These are phyloP conservation scores for Vitis rupestris DNA, from an alignment of 164 flowering plant genomes.

Conservation along the genomic window DNA sequence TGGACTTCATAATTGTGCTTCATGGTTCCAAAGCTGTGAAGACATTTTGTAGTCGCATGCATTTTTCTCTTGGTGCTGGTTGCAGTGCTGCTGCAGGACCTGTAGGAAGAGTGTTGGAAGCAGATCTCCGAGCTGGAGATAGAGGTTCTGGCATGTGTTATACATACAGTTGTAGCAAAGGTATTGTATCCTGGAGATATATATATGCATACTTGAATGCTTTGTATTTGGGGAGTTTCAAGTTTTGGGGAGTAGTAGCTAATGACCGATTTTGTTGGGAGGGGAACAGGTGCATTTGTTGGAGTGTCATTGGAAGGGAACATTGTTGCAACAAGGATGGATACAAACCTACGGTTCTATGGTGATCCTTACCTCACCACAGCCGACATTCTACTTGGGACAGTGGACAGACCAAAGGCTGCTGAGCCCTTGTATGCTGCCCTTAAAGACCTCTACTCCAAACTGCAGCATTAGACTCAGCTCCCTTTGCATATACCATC, in stretches of 20 bases:
- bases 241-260: neutral
- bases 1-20: conserved; percentile 87
- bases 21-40: conserved; percentile 89
- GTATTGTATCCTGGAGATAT: conserved; percentile 28
- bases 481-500: neutral
- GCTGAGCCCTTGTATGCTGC: conserved; percentile 79
- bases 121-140: conserved; percentile 96
- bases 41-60: conserved; percentile 94
- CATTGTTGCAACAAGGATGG: conserved; percentile 81
- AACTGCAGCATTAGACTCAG: conserved; percentile 15
- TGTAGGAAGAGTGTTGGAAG: conserved; percentile 91
- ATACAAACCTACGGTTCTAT: conserved; percentile 78
- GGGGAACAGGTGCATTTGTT: conserved; percentile 77
- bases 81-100: conserved; percentile 99
- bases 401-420: conserved; percentile 82
- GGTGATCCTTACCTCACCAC: conserved; percentile 93
- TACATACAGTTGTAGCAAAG: conserved; percentile 96
- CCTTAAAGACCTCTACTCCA: conserved; percentile 53
- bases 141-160: conserved; percentile 95
- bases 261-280: neutral
- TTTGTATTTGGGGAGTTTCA: neutral
- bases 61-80: conserved; percentile 97
- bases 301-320: conserved; percentile 95
- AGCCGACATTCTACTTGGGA: conserved; percentile 83
- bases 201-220: neutral